These are phyloP conservation scores for Auriculariales sp. DNA, from an alignment of 768 basidiomycete genomes.

Conservation along the genomic window DNA sequence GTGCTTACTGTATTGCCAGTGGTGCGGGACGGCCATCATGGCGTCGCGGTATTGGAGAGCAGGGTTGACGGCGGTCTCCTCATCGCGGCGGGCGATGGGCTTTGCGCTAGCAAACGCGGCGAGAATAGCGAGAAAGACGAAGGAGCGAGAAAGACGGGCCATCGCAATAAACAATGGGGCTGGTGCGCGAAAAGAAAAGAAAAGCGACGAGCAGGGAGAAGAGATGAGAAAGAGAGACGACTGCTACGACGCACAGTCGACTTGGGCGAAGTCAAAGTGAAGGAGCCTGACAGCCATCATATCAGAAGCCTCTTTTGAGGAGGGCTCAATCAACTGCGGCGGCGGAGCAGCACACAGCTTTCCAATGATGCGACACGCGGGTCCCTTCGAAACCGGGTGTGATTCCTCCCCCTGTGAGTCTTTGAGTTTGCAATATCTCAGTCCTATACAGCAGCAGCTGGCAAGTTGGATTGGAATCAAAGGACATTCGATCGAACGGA, in stretches of 20 bases:
- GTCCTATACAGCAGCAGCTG: slow-evolving; percentile 29
- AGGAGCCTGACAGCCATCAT: not conserved
- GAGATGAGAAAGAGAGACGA: not conserved
- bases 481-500: slow-evolving; percentile 16
- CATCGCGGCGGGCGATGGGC: not conserved
- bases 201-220: not conserved
- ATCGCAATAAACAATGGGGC: not conserved
- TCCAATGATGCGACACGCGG: not conserved
- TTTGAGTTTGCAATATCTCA: not conserved
- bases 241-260: not conserved
- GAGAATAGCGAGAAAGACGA: not conserved
- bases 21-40: not conserved
- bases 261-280: not conserved
- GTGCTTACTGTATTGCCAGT: not conserved
- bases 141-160: not conserved
- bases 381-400: not conserved
- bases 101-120: not conserved
- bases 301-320: not conserved
- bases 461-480: slow-evolving; percentile 22
- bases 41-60: too few relatives aligned
- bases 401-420: not conserved
- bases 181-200: not conserved
- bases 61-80: not conserved
- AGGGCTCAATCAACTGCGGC: not conserved
- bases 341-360: not conserved